Percentiles rank a stretch among this genome's conserved stretches.
phyloP scores from a whole-genome alignment of 2,329 filamentous ascomycete genomes.

The Trichophyton schoenleinii region DNA sequence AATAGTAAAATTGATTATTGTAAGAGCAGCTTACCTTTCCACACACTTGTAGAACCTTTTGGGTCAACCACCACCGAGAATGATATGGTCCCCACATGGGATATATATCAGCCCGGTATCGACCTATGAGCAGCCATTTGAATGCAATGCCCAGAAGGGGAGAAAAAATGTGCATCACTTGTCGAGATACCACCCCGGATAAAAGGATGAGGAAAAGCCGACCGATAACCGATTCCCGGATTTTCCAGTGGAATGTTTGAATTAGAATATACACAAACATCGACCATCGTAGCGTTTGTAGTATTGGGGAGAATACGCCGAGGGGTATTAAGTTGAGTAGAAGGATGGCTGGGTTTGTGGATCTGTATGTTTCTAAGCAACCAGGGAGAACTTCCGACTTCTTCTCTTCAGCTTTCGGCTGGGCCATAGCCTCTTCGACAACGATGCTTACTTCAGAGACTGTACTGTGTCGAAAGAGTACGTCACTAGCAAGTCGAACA shows the following conservation, averaged over 20 bases:
- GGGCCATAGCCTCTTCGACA: neutral
- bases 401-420: neutral
- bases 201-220: neutral
- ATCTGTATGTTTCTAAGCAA: neutral
- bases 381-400: neutral
- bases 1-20: neutral
- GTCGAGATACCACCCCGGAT: neutral
- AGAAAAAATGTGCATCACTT: neutral
- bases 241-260: neutral
- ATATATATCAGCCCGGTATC: neutral
- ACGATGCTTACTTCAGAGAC: neutral
- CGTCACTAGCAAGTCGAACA: neutral
- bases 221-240: neutral
- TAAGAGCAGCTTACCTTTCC: neutral
- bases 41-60: neutral
- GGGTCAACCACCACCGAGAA: slow-evolving; percentile 3
- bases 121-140: slow-evolving; percentile 4
- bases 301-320: neutral
- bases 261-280: neutral
- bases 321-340: neutral
- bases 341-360: neutral
- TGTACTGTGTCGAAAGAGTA: neutral
- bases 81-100: slow-evolving; percentile 5
- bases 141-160: neutral
- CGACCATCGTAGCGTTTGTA: neutral